Evolutionary conservation across 805 yeast species (phyloP), one percentile per base, ranked within the genome.

Genomic region (Cyberlindnera nakhonratchasimensis): DNA sequence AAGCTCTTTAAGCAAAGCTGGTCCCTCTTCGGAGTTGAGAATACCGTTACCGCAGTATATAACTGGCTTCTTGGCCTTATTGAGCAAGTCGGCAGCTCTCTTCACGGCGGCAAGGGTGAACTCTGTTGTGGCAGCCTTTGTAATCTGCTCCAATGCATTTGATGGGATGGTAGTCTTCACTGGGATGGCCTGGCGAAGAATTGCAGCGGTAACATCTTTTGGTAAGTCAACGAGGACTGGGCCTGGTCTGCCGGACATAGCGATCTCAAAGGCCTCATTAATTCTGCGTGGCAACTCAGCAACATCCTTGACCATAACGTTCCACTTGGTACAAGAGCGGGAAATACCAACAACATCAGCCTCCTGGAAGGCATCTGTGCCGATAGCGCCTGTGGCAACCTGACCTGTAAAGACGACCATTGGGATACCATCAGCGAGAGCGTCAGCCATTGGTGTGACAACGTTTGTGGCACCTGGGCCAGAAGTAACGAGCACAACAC

Each of bases 381-480:
- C 99, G 56, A 93, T 93, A 33, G 96, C 90, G 42, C 83, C 69
- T 26, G 99, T 93, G 44, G 96, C 86, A 28, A 93, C 99, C 75
- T 93, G 99, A 45, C 99, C 99, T 4, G 96, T 79, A 69, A 93
- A 93, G 16, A 91, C 98, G 52, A 93, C 90, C 72, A 93, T 74
- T 39, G 99, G 99, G 29, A 89, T 88, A 70, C 99, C 99, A 66
- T 93, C 99, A 53, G 93, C 88, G 40, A 91, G 71, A 12, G 98
- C 99, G 64, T 93, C 99, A 45, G 96, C 96, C 86, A 93, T 79
- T 42, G 99, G 96, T n/a, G 99, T 93, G 51, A 93, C 82, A 46
- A 93, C 96, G 61, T 93, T 93, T 42, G 99, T 93, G 37, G 98
- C 99, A 61, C 98, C 99, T 23, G 99, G 99, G 39, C 99, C 99